Conservation (phyloP, 2,329 filamentous ascomycete species). For the Epichloe brachyelytri region DNA sequence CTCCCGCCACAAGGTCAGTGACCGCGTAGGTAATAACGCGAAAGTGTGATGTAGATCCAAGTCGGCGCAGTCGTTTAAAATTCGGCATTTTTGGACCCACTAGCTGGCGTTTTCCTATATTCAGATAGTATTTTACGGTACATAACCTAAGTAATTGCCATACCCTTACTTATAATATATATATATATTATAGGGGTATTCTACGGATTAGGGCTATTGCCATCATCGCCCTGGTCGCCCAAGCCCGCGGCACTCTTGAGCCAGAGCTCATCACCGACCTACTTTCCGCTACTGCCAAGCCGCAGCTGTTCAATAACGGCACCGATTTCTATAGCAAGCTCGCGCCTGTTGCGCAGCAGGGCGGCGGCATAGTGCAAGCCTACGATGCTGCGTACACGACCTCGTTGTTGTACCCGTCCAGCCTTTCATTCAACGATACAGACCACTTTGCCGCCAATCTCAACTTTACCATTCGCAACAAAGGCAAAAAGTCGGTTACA, state of each 20-base stretch:
- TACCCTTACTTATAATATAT: no score
- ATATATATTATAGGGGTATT: no score
- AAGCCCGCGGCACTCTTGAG: conserved; percentile 34
- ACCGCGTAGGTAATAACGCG: no score
- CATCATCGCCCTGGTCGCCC: conserved; percentile 38
- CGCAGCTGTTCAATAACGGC: conserved; percentile 34
- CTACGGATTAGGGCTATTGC: no score
- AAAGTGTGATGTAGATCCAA: no score
- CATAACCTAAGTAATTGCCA: no score
- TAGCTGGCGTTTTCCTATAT: no score
- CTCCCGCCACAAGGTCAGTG: no score
- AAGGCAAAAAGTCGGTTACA: conserved; percentile 32
- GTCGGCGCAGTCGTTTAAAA: no score
- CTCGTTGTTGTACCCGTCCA: conserved; percentile 37
- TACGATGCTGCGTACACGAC: conserved; percentile 43
- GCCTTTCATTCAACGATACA: conserved; percentile 50
- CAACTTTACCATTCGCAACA: conserved; percentile 44
- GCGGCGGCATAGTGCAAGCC: conserved; percentile 45
- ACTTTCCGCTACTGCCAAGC: conserved; percentile 36
- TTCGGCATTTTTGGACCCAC: no score
- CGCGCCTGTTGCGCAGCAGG: conserved; percentile 47
- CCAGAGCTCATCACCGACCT: conserved; percentile 34
- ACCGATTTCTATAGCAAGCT: conserved; percentile 22
- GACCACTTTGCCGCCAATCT: conserved; percentile 35
- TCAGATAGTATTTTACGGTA: no score